Base-by-base conservation (phyloP, 106 monocot genomes). In the Apostasia ramifera region DNA sequence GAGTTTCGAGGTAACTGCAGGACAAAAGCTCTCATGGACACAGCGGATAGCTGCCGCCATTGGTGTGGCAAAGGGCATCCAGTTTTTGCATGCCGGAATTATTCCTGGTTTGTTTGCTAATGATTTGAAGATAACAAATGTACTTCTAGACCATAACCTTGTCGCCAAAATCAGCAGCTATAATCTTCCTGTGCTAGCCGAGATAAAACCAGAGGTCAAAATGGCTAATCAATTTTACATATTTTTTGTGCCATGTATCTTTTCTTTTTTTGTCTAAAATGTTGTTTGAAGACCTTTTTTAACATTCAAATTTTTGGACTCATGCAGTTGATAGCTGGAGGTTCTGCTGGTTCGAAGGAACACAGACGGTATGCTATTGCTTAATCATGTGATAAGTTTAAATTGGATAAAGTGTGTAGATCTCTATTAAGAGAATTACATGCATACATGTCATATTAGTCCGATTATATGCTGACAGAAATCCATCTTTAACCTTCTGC, bases 131-230 rank as follows among this genome's bases (percentile, higher is more conserved):
- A 75, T 81, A 66, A 82, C 81, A 60, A 87, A 98, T 70, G 53
- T 98, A 48, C 77, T 98, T 3, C n/a, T 98, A 57, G 97, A 98
- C 80, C 89, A 87, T 44, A 92, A 89, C 50, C 78, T 87, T 66
- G 78, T 85, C 49, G 89, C 97, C 5, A 98, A 98, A 78, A 90
- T 98, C 55, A 79, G 83, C 75, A 87, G 88, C 75, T 92, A 98
- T 62, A 92, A 85, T 73, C 73, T 92, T 37, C 92, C 97, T 7
- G 67, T 92, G 44, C 61, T 98, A 68, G 66, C 78, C 53, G 81
- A 89, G 49, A 75, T 80, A 58, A 77, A 71, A 59, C 60, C 43
- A n/a, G 83, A 88, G 91, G 86, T 88, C 75, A 74, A 64, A 47
- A 12, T 8, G 1, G 3, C 37, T 37, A 7, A 44, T 1, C 5